Evolutionary conservation across 176 grass and related monocot species (phyloP).

Genomic region (Avena atlantica): DNA sequence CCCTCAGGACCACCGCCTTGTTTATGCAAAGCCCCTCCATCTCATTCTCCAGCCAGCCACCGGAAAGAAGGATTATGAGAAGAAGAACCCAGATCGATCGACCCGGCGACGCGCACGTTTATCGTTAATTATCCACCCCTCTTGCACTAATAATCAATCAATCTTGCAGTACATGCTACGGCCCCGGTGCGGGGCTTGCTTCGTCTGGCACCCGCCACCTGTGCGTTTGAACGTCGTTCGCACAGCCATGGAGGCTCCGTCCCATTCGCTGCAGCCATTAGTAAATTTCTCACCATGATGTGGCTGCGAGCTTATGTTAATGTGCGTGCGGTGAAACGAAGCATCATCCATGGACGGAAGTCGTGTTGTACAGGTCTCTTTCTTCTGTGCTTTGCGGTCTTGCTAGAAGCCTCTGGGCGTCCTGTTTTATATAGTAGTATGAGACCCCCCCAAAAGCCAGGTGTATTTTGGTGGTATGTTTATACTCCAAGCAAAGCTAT

Average conservation of each 20-base stretch:
- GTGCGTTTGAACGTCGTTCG: constrained; percentile 33
- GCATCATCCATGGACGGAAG: background rate
- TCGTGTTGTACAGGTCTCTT: constrained; percentile 20
- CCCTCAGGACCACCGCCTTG: constrained; percentile 47
- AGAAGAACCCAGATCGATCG: constrained; percentile 30
- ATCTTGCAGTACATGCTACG: constrained; percentile 45
- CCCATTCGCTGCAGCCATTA: constrained; percentile 25
- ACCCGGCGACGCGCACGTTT: constrained; percentile 8
- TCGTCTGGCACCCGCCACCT: background rate
- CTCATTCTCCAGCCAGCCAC: background rate
- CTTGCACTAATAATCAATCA: background rate
- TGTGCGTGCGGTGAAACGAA: constrained; percentile 51
- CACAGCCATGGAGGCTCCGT: constrained; percentile 27
- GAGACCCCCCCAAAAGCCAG: background rate
- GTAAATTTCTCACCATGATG: constrained; percentile 4
- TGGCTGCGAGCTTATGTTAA: constrained; percentile 30
- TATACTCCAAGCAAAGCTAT: constrained; percentile 48
- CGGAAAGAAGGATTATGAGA: background rate
- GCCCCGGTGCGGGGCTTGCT: background rate
- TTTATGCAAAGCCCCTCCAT: constrained; percentile 10
- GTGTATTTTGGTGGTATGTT: constrained; percentile 48
- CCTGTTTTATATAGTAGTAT: background rate
- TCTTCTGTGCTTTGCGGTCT: constrained; percentile 28
- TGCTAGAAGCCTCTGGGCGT: constrained; percentile 42
- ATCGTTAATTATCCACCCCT: background rate